Base-by-base conservation (phyloP, 2,329 filamentous ascomycete genomes). In the Fusarium miscanthi region DNA sequence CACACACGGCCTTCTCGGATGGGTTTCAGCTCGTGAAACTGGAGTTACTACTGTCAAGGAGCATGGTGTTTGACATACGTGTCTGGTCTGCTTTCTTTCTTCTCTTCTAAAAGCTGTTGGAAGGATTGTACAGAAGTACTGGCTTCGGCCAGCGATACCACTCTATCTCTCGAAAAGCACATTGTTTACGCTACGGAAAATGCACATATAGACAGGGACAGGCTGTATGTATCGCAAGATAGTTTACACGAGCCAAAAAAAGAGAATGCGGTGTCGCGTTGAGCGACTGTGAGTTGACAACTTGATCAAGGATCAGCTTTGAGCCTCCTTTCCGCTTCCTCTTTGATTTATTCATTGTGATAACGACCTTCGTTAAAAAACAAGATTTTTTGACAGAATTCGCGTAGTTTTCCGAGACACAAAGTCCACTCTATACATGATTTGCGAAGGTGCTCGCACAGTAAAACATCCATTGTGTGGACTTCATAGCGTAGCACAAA, bases 291-390 rank as follows among this genome's bases (percentile, higher is more conserved):
- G 66, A 59, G 63, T 69, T 65, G 35, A 74, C 57, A 57, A 63
- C 70, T 66, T 70, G 38, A 63, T 61, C 42, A 58, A 60, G 70
- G 64, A 74, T 71, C 59, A 74, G 66, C 51, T 74, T 74, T 64
- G 63, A 48, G 16, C 59, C 68, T 56, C 21, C 38, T 11, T 45
- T 43, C 33, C 59, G 66, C 67, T 58, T 53, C 58, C 38, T 72
- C 63, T 37, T 73, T 71, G 70, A 73, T 72, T 74, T 73, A 72
- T 59, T 66, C 25, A n/a, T 40, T 41, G 57, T 42, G 13, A 42
- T 41, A 16, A 40, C 16, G 12, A 19, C 35, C 17, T 57, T 21
- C 30, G n/a, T 35, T 19, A 19, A 37, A 23, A 19, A 12, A 6
- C 23, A 45, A 14, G 8, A 8, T 42, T 43, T 49, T 19, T 12